A percentile compares a stretch with the other conserved stretches of the same genome.
phyloP scores from a whole-genome alignment of 768 basidiomycete species.

The Leccinum disarticulatum region DNA sequence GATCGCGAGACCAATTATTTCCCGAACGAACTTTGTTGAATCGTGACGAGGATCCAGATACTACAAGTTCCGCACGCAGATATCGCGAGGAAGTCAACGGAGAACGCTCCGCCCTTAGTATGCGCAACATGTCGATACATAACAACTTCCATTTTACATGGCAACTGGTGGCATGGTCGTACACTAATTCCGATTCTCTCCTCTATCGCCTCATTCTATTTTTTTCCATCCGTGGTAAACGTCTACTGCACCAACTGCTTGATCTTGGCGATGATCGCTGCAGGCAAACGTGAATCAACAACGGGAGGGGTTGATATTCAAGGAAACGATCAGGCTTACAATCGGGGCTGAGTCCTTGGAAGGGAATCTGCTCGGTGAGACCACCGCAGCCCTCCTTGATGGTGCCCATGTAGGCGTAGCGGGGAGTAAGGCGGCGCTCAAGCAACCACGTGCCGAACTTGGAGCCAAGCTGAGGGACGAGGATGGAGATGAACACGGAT shows the following conservation, averaged over 20 bases:
- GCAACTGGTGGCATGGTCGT: constrained; percentile 1
- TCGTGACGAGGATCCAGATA: too few species aligned
- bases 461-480: constrained; percentile 56
- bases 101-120: too few species aligned
- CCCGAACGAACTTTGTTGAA: too few species aligned
- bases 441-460: constrained; percentile 86
- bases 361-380: constrained; percentile 80
- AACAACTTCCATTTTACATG: not conserved
- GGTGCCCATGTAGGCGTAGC: constrained; percentile 78
- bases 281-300: not conserved
- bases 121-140: too few species aligned
- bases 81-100: too few species aligned
- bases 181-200: constrained; percentile 1
- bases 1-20: too few species aligned
- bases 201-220: not conserved
- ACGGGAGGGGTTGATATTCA: not conserved
- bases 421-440: constrained; percentile 77
- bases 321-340: constrained; percentile 45
- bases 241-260: constrained; percentile 36
- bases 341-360: constrained; percentile 78
- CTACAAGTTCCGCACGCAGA: too few species aligned
- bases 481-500: not conserved
- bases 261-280: constrained; percentile 50
- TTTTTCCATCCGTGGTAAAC: not conserved
- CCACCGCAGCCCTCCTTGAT: constrained; percentile 77